Evolutionary conservation across 164 flowering plant species (phyloP), one percentile per base, ranked within the genome.

Genomic region (Dillenia turbinata): DNA sequence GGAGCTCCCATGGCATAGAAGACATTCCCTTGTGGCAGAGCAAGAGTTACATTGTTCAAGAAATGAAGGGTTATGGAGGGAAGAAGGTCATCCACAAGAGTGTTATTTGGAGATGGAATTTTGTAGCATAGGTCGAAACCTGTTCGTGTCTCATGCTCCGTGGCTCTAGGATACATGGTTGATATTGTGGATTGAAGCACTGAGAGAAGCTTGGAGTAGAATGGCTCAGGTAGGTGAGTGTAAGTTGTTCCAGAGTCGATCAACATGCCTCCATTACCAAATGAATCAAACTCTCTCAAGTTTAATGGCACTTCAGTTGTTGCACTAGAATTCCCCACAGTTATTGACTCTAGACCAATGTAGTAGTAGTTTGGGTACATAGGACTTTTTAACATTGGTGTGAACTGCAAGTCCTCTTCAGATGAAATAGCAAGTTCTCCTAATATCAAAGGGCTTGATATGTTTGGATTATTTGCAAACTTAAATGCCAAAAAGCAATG

Each of bases 181-280:
- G 53, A 56, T 60, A 84, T 74, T 5, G 15, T 19, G 0, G 78
- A 67, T 15, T 75, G 59, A 16, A 85, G 65, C 40, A 46, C 50
- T 0, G 79, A 66, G 0, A 82, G 76, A 49, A 88, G 72, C 49
- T 73, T 62, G 0, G 85, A 66, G 64, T 81, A 88, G 60, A 82
- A 63, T 11, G 86, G 83, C 43, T 77, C 78, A 0, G 94, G 94
- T 0, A 88, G 77, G 68, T 83, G 89, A 46, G 91, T 85, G 66
- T 83, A 85, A 14, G 91, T 85, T 1, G 95, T 88, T 48, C 95
- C 95, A 12, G 89, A 84, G 66, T 88, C 95, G 13, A 88, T 79
- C 70, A 88, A 61, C 81, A 81, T 70, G 13, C 95, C 95, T 0
- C 94, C 94, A 64, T 85, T 88, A 8, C 90, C 89, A n/a, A 63